phyloP scores from a whole-genome alignment of 495 filamentous ascomycete species.

The Xylaria palmicola region DNA sequence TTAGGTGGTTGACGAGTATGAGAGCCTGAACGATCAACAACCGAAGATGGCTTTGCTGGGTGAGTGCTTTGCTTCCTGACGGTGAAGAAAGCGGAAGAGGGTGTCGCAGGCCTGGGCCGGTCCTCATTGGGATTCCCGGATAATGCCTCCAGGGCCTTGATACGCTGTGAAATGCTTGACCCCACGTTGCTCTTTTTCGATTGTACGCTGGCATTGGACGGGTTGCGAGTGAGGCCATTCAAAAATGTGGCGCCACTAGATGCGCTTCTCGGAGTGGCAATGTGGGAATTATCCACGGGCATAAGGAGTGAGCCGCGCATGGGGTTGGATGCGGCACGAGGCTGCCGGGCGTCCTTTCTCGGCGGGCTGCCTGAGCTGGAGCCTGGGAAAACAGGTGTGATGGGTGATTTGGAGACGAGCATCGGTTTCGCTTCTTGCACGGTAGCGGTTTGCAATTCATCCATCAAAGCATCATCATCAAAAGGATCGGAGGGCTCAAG shows the following conservation, averaged over 20 bases:
- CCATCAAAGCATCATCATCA: constrained; percentile 85
- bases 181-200: constrained; percentile 80
- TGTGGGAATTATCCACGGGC: constrained; percentile 37
- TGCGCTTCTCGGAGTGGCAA: constrained; percentile 42
- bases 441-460: constrained; percentile 80
- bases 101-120: constrained; percentile 40
- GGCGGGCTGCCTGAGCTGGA: constrained; percentile 30
- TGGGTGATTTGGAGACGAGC: constrained; percentile 79
- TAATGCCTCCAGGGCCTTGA: constrained; percentile 82
- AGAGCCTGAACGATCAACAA: constrained; percentile 43
- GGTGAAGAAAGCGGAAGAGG: constrained; percentile 52
- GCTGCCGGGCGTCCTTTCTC: constrained; percentile 32
- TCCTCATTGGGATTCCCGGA: constrained; percentile 41
- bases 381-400: constrained; percentile 61
- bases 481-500: constrained; percentile 60
- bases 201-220: constrained; percentile 41
- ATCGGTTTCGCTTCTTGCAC: constrained; percentile 83
- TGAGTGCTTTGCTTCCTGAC: constrained; percentile 46
- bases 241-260: constrained; percentile 44
- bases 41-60: constrained; percentile 45
- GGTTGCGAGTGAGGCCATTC: constrained; percentile 47
- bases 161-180: constrained; percentile 83
- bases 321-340: constrained; percentile 50
- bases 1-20: constrained; percentile 35
- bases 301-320: constrained; percentile 41